These are phyloP conservation scores for Penicillium paneum DNA, from an alignment of 2,329 filamentous ascomycete genomes.

Conservation along the genomic window DNA sequence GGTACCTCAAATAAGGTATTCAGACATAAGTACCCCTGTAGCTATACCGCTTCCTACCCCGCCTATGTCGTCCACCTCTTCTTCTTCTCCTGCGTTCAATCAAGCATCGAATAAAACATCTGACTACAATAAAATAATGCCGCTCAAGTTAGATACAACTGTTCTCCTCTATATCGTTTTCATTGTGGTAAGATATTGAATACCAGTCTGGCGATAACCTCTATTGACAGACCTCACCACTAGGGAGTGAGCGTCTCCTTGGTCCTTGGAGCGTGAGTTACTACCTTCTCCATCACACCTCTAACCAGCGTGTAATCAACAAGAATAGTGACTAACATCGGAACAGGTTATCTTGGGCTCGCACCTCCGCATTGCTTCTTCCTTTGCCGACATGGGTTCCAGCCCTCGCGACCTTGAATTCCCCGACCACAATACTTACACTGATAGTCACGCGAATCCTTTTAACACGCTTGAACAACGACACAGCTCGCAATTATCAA, in stretches of 20 bases:
- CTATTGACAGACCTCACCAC: not conserved
- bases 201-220: not conserved
- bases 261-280: constrained; percentile 21
- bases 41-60: too few relatives aligned
- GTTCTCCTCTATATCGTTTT: not conserved
- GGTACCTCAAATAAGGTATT: too few relatives aligned
- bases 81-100: too few relatives aligned
- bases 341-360: constrained; percentile 29
- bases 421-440: constrained; percentile 8
- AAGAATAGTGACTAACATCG: not conserved
- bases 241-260: constrained; percentile 7
- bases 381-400: constrained; percentile 27
- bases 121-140: not conserved
- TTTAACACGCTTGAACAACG: not conserved
- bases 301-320: not conserved
- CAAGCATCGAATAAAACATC: too few relatives aligned
- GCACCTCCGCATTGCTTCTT: constrained; percentile 21
- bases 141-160: not conserved
- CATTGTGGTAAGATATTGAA: not conserved
- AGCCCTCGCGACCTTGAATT: constrained; percentile 22
- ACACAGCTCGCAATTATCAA: not conserved
- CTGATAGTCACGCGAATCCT: constrained; percentile 8
- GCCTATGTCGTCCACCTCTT: too few relatives aligned
- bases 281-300: not conserved
- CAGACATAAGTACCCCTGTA: too few relatives aligned